Conservation (phyloP, 2,329 filamentous ascomycete species). For the Xylariaceae sp. region DNA sequence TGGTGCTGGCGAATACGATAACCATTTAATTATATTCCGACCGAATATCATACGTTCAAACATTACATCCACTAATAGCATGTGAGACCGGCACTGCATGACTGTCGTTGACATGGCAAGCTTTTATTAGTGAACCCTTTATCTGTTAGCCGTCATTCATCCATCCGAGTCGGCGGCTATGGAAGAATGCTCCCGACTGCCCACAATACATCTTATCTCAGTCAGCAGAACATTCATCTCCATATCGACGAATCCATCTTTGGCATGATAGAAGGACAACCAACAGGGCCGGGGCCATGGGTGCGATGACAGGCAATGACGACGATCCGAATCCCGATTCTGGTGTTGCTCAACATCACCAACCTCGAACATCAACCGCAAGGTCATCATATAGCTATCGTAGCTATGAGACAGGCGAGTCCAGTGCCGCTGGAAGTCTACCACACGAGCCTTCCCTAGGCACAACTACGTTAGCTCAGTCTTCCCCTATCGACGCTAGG, state of each 20-base stretch:
- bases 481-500: slow-evolving; percentile 18
- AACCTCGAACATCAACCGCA: slow-evolving; percentile 33
- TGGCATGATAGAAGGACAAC: slow-evolving; percentile 15
- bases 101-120: slow-evolving; percentile 16
- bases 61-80: slow-evolving; percentile 3
- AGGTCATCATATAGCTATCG: slow-evolving; percentile 37
- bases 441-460: slow-evolving; percentile 24
- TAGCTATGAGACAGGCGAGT: slow-evolving; percentile 49
- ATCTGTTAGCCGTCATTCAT: slow-evolving; percentile 1
- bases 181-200: slow-evolving; percentile 11
- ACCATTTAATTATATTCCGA: background rate
- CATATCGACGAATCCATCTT: background rate
- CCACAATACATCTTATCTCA: slow-evolving; percentile 8
- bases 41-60: background rate
- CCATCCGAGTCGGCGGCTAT: slow-evolving; percentile 2
- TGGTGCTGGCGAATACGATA: background rate
- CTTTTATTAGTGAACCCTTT: slow-evolving; percentile 5
- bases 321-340: slow-evolving; percentile 31
- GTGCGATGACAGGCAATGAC: slow-evolving; percentile 40
- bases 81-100: background rate
- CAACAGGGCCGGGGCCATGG: slow-evolving; percentile 14
- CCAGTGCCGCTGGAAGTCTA: slow-evolving; percentile 43
- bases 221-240: slow-evolving; percentile 11
- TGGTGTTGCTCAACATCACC: slow-evolving; percentile 23
- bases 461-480: slow-evolving; percentile 20